Evolutionary conservation across 2,329 filamentous ascomycete species (phyloP).

Genomic region (Pyrenophora tritici-repentis): DNA sequence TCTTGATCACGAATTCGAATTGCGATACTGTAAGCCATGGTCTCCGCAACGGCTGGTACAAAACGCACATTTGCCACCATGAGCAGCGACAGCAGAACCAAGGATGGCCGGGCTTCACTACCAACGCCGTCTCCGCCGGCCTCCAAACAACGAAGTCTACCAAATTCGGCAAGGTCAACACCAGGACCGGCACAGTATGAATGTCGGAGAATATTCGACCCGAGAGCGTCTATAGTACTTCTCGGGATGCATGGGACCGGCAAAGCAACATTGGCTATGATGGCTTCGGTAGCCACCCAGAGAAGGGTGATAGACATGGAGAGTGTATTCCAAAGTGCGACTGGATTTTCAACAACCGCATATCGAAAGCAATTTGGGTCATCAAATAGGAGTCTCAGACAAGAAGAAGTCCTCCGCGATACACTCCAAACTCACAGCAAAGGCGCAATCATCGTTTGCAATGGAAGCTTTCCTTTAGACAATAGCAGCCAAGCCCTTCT

Average conservation of each 20-base stretch:
- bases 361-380: slow-evolving; percentile 68
- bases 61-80: slow-evolving; percentile 39
- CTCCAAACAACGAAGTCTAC: slow-evolving; percentile 16
- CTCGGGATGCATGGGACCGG: slow-evolving; percentile 76
- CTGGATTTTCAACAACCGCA: slow-evolving; percentile 63
- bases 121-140: slow-evolving; percentile 19
- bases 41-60: slow-evolving; percentile 30
- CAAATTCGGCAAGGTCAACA: slow-evolving; percentile 25
- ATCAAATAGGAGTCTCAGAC: slow-evolving; percentile 66
- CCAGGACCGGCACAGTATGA: slow-evolving; percentile 29
- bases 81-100: slow-evolving; percentile 20
- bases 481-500: slow-evolving; percentile 64
- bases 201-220: slow-evolving; percentile 53
- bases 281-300: slow-evolving; percentile 71
- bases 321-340: slow-evolving; percentile 66
- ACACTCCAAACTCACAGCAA: slow-evolving; percentile 63
- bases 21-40: slow-evolving; percentile 23
- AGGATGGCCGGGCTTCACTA: slow-evolving; percentile 16
- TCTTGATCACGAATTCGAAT: slow-evolving; percentile 5
- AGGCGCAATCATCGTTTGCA: slow-evolving; percentile 72
- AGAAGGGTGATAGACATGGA: slow-evolving; percentile 72
- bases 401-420: slow-evolving; percentile 65
- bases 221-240: slow-evolving; percentile 71
- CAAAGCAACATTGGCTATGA: slow-evolving; percentile 75
- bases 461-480: slow-evolving; percentile 67